Base-by-base conservation (phyloP, 805 yeast species). In the Metschnikowia lachancei region DNA sequence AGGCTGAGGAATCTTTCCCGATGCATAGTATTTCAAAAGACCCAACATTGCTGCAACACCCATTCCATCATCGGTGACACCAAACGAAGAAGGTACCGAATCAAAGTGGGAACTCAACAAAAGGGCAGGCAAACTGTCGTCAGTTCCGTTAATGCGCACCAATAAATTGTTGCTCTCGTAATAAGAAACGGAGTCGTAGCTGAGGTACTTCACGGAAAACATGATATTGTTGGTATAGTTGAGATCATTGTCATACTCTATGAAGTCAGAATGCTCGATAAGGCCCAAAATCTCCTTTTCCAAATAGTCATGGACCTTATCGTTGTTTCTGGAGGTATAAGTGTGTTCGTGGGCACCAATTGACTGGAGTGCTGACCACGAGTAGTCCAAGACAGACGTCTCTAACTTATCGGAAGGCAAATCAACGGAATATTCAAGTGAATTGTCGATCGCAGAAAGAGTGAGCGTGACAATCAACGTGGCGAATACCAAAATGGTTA, bases 31-130 rank as follows among this genome's bases (percentile, higher is more conserved):
- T 34, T 80, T 74, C 48, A 90, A 66, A 2, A 87, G 69, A 1
- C 90, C 95, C 39, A 90, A 66, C 74, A 90, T 69, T 9, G 94
- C 76, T 1, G 90, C 95, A 49, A 88, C 74, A 8, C 97, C 97
- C 70, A 83, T 82, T 1, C 97, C 97, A 60, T 89, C 96, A 62
- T 91, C 97, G 2, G 97, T 91, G 1, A 94, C 81, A 26, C 97
- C 97, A 56, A 71, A 81, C 4, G 89, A 82, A 2, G 95, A 80
- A 17, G 96, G 95, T 7, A 90, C 97, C 7, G 92, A 81, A 66
- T 90, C 97, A 58, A 71, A 91, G 67, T 91, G 97, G 4, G 97
- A 90, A 55, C 94, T 84, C 3, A 91, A 61, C 35, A 90, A 65
- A 3, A 90, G 63, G 0, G 90, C 95, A 1, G 85, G 84, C 41